A percentile compares a stretch with the other conserved stretches of the same genome.
Conservation (phyloP, 2,329 filamentous ascomycete species). For the Dothideomycetes sp. region DNA sequence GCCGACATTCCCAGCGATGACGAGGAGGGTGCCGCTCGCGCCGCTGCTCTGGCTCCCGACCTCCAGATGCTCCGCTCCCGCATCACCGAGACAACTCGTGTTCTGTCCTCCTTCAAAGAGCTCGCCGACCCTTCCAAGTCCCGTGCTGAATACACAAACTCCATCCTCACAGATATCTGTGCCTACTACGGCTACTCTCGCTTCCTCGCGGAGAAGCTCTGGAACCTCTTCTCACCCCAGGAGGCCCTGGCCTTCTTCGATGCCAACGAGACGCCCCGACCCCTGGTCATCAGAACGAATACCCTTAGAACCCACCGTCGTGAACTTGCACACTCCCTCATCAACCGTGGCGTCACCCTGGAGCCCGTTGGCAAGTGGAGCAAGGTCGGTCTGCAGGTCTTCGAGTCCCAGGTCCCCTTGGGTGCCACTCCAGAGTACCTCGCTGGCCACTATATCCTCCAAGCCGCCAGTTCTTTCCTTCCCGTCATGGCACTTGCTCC, state of each 20-base stretch:
- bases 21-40: conserved; percentile 44
- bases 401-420: conserved; percentile 77
- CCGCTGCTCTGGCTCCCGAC: conserved; percentile 66
- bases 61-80: conserved; percentile 77
- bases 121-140: conserved; percentile 70
- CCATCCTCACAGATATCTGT: conserved; percentile 85
- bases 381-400: conserved; percentile 93
- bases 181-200: conserved; percentile 94
- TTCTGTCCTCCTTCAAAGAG: conserved; percentile 79
- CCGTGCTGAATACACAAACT: conserved; percentile 75
- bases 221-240: conserved; percentile 79
- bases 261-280: conserved; percentile 88
- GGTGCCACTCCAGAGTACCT: conserved; percentile 97
- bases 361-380: conserved; percentile 98
- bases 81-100: conserved; percentile 86
- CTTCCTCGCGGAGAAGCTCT: conserved; percentile 92
- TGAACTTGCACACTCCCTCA: conserved; percentile 83
- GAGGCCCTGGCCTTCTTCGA: conserved; percentile 98
- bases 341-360: conserved; percentile 90
- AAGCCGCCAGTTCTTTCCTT: conserved; percentile 91
- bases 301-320: conserved; percentile 67
- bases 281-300: conserved; percentile 93
- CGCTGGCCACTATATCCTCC: conserved; percentile 93
- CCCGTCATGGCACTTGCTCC: conserved; percentile 96
- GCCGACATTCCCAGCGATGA: conserved; percentile 55